These are phyloP conservation scores for Fusarium continuum DNA, from an alignment of 2,329 filamentous ascomycete species.

Conservation along the genomic window DNA sequence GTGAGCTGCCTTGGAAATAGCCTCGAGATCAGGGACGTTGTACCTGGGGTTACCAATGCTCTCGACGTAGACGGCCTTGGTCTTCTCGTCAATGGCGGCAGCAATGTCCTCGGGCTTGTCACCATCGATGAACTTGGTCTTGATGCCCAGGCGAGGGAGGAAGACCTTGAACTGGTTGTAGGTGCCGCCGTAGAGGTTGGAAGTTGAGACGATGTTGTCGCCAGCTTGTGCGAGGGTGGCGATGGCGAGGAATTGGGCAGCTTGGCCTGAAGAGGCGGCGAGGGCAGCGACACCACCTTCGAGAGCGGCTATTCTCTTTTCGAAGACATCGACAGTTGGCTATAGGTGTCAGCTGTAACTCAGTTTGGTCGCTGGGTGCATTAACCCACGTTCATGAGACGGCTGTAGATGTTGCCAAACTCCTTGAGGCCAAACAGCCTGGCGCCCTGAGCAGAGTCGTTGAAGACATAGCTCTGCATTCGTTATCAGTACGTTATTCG, in stretches of 20 bases:
- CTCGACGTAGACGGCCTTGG: slow-evolving; percentile 92
- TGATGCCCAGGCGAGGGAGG: slow-evolving; percentile 85
- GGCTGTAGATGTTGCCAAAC: slow-evolving; percentile 96
- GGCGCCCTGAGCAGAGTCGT: slow-evolving; percentile 95
- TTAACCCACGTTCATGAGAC: slow-evolving; percentile 84
- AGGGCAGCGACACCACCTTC: slow-evolving; percentile 91
- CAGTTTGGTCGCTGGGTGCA: not conserved
- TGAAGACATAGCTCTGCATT: slow-evolving; percentile 83
- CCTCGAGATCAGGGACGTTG: slow-evolving; percentile 91
- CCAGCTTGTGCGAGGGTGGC: slow-evolving; percentile 84
- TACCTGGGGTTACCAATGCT: slow-evolving; percentile 94
- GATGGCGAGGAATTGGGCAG: slow-evolving; percentile 92
- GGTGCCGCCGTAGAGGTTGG: slow-evolving; percentile 92
- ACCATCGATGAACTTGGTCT: slow-evolving; percentile 85
- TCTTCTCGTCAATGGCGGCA: slow-evolving; percentile 87
- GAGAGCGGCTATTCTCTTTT: slow-evolving; percentile 94
- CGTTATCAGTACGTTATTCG: not conserved
- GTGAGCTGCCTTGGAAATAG: slow-evolving; percentile 82
- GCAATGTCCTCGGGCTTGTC: slow-evolving; percentile 83
- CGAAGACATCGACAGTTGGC: slow-evolving; percentile 95
- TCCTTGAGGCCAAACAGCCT: slow-evolving; percentile 97
- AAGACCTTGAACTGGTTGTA: slow-evolving; percentile 98
- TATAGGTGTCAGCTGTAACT: slow-evolving; percentile 46
- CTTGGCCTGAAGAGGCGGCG: slow-evolving; percentile 85
- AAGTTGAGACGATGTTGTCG: slow-evolving; percentile 92